Evolutionary conservation across 108 stramenopile species (phyloP), one percentile per base, ranked within the genome.

Genomic region (Conticribra guillardii): DNA sequence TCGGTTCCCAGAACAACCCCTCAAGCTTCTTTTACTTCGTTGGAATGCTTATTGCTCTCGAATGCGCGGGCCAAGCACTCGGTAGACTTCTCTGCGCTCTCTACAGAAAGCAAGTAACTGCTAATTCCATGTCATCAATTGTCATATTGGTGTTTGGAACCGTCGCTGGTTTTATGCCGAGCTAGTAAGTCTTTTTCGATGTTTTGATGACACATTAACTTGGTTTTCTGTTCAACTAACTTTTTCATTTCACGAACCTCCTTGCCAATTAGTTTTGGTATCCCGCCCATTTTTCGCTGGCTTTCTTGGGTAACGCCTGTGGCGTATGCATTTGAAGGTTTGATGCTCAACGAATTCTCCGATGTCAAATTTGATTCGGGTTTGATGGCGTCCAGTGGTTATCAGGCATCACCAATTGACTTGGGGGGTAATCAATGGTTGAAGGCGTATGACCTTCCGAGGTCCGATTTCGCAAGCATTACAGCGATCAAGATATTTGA

Each of bases 161-260:
- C 0, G 80, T 81, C 21, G 74, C 64, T 1, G 80, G 80, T 15
- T 81, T 81, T 44, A 81, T 81, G 80, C 80, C 80, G 2, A 34
- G 37, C 30, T 81, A 75, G 48, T 31, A 26, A 0, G 7, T n/a
- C n/a, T n/a, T n/a, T n/a, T n/a, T n/a, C n/a, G n/a, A n/a, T n/a
- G n/a, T n/a, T n/a, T n/a, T n/a, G n/a, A n/a, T n/a, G n/a, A n/a
- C n/a, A n/a, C n/a, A n/a, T n/a, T n/a, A n/a, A n/a, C n/a, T n/a
- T n/a, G n/a, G n/a, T n/a, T n/a, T n/a, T n/a, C n/a, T n/a, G n/a
- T n/a, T n/a, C n/a, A n/a, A n/a, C n/a, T n/a, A n/a, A n/a, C n/a
- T n/a, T n/a, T n/a, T n/a, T n/a, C n/a, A n/a, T n/a, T n/a, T n/a
- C n/a, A n/a, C n/a, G n/a, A n/a, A n/a, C n/a, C n/a, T n/a, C n/a